Conservation (phyloP, 2,329 filamentous ascomycete species). For the Chlorencoelia australis region DNA sequence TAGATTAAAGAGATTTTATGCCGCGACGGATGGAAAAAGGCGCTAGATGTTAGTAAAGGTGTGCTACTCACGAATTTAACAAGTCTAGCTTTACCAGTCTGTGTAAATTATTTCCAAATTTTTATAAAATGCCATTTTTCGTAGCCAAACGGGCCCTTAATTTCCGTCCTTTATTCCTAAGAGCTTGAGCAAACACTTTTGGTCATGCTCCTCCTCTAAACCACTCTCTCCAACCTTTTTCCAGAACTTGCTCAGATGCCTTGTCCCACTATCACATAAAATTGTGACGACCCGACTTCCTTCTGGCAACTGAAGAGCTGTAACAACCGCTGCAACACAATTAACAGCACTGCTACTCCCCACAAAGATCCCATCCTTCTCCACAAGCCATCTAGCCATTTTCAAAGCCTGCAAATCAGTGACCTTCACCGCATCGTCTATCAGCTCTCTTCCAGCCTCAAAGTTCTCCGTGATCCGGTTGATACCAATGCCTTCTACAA, state of each 20-base stretch:
- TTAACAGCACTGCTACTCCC: slow-evolving; percentile 97
- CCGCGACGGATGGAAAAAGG: too few species aligned
- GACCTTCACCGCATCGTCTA: slow-evolving; percentile 85
- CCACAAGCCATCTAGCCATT: slow-evolving; percentile 96
- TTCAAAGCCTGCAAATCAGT: slow-evolving; percentile 78
- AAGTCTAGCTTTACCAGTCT: too few species aligned
- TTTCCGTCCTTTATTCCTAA: slow-evolving; percentile 42
- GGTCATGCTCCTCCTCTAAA: slow-evolving; percentile 46
- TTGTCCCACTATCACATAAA: slow-evolving; percentile 73
- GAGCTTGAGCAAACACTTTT: slow-evolving; percentile 39
- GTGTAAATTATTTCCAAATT: too few species aligned
- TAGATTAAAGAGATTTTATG: too few species aligned
- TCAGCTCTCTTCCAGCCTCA: slow-evolving; percentile 71
- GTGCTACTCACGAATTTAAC: too few species aligned
- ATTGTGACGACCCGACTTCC: slow-evolving; percentile 63
- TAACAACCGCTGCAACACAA: slow-evolving; percentile 67
- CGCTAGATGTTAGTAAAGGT: too few species aligned
- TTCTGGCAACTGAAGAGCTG: slow-evolving; percentile 54
- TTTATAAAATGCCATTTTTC: too few species aligned
- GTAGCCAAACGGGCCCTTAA: too few species aligned
- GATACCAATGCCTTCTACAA: slow-evolving; percentile 93
- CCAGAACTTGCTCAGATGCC: slow-evolving; percentile 82
- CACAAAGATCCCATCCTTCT: slow-evolving; percentile 88
- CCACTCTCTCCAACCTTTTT: slow-evolving; percentile 60
- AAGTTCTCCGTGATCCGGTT: slow-evolving; percentile 94